Percentiles rank a stretch among this genome's conserved stretches.
Evolutionary conservation across 2,329 filamentous ascomycete genomes (phyloP).

Genomic region (Cladophialophora immunda): DNA sequence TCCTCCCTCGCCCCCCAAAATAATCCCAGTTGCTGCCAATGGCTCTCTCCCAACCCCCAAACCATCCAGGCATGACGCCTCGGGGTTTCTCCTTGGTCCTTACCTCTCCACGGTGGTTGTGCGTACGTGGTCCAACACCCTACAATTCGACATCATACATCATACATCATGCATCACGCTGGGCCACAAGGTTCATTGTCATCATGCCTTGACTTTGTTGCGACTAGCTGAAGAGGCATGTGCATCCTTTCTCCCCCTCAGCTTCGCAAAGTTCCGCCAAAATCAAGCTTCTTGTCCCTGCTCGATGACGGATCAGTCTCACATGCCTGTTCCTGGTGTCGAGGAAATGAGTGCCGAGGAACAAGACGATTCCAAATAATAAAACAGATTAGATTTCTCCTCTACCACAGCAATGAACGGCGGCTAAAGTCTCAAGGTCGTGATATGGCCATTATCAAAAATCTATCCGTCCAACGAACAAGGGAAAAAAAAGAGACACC

Average conservation of each 20-base stretch:
- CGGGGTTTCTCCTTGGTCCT: neutral
- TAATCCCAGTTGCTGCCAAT: neutral
- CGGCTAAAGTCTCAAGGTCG: neutral
- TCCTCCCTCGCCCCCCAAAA: neutral
- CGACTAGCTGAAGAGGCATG: neutral
- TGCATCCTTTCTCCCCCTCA: neutral
- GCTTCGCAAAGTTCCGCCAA: neutral
- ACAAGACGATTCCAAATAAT: neutral
- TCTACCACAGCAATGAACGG: neutral
- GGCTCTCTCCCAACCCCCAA: neutral
- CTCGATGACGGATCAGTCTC: neutral
- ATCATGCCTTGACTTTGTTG: neutral
- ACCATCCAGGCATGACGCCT: neutral
- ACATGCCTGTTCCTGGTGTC: neutral
- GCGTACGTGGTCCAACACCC: neutral
- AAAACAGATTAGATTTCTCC: neutral
- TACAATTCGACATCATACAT: neutral
- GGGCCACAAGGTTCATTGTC: neutral
- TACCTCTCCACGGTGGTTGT: neutral
- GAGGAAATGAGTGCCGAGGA: neutral
- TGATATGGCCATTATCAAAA: slow-evolving; percentile 8
- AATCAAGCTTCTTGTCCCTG: slow-evolving; percentile 2
- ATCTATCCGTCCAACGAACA: neutral
- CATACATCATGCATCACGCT: neutral
- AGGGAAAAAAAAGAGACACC: slow-evolving; percentile 2